Evolutionary conservation across 805 yeast species (phyloP).

Genomic region (Zygosaccharomyces gambellarensis): DNA sequence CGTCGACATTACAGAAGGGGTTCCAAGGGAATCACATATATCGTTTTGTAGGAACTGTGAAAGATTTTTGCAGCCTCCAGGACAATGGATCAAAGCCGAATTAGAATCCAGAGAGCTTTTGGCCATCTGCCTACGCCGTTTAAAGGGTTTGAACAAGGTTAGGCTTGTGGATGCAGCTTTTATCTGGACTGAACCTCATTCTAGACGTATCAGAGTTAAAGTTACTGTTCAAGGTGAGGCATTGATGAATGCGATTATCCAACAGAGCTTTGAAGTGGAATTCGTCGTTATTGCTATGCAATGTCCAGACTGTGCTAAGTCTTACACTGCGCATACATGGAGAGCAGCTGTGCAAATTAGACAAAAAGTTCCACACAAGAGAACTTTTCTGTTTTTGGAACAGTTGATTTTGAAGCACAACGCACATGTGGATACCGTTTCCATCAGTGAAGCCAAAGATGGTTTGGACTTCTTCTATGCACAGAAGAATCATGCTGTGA

Average conservation of each 20-base stretch:
- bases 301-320: slow-evolving; percentile 97
- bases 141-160: slow-evolving; percentile 82
- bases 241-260: slow-evolving; percentile 82
- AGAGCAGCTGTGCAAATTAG: slow-evolving; percentile 96
- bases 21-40: slow-evolving; percentile 88
- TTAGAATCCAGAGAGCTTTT: slow-evolving; percentile 88
- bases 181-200: slow-evolving; percentile 99
- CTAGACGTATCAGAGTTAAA: slow-evolving; percentile 87
- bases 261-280: slow-evolving; percentile 92
- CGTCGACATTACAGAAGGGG: slow-evolving; percentile 89
- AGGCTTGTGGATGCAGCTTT: slow-evolving; percentile 89
- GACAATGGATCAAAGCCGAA: slow-evolving; percentile 86
- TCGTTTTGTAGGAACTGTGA: slow-evolving; percentile 98
- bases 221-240: slow-evolving; percentile 97
- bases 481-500: slow-evolving; percentile 84
- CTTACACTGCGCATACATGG: slow-evolving; percentile 97
- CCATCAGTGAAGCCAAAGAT: slow-evolving; percentile 87
- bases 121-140: slow-evolving; percentile 82
- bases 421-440: slow-evolving; percentile 90
- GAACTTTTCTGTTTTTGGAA: slow-evolving; percentile 92
- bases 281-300: slow-evolving; percentile 92
- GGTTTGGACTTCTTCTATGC: slow-evolving; percentile 93
- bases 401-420: slow-evolving; percentile 88
- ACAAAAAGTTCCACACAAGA: slow-evolving; percentile 94
- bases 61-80: slow-evolving; percentile 90